Conservation (phyloP, 129 eudicot genomes). For the Pseudognaphalium luteoalbum region DNA sequence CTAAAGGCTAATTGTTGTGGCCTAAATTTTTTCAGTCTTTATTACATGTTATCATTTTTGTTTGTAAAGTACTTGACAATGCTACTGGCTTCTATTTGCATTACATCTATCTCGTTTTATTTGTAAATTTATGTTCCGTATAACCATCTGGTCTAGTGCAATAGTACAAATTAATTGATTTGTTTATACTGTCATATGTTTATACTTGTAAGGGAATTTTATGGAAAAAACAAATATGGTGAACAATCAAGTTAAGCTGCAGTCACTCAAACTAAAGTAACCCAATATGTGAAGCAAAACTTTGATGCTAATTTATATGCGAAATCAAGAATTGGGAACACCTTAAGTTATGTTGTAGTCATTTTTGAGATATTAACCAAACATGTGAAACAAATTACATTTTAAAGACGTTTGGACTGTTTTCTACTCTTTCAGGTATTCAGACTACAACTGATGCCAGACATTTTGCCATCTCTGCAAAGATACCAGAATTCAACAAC, state of each 20-base stretch:
- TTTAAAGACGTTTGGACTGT: neutral
- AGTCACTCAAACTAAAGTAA: conserved; percentile 4
- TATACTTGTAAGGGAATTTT: conserved; percentile 9
- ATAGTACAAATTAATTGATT: conserved; percentile 4
- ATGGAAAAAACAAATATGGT: neutral
- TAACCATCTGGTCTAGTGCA: neutral
- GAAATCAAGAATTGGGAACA: neutral
- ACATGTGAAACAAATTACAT: neutral
- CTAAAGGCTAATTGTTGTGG: neutral
- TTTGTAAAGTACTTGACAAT: neutral
- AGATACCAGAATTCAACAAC: conserved; percentile 85
- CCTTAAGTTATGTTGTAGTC: neutral
- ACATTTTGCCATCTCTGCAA: conserved; percentile 89
- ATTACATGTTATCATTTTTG: neutral
- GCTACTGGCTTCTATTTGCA: neutral
- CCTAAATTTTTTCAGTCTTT: neutral
- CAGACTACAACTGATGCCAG: conserved; percentile 80
- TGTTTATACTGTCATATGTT: neutral
- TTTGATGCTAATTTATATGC: neutral
- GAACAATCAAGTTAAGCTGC: neutral
- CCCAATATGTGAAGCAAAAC: conserved; percentile 4
- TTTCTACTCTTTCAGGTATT: conserved; percentile 51
- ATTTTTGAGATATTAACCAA: neutral
- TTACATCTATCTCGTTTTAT: neutral
- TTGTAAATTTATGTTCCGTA: neutral